Evolutionary conservation across 2,329 filamentous ascomycete genomes (phyloP).

Genomic region (Monilinia polystroma): DNA sequence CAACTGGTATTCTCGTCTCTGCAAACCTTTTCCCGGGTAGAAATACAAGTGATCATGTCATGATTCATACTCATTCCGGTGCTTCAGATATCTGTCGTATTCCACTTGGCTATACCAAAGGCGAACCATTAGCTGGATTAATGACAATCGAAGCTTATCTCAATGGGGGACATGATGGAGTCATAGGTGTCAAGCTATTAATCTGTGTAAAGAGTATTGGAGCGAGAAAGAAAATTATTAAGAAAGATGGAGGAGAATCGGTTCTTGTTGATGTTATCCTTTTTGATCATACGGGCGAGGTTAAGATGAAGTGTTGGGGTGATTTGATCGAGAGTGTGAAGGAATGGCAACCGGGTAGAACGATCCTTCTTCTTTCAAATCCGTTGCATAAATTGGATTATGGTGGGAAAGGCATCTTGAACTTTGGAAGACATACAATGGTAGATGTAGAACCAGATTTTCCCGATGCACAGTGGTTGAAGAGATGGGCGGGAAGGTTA

Average conservation of each 20-base stretch:
- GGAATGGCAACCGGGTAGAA: conserved; percentile 49
- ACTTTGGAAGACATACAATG: conserved; percentile 46
- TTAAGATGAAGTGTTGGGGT: conserved; percentile 55
- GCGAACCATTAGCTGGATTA: conserved; percentile 45
- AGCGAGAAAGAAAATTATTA: conserved; percentile 50
- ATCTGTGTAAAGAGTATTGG: conserved; percentile 60
- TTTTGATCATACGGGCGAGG: conserved; percentile 57
- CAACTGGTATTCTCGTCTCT: conserved; percentile 42
- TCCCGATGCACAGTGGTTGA: conserved; percentile 54
- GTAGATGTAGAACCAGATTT: conserved; percentile 57
- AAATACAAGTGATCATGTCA: conserved; percentile 53
- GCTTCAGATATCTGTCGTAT: conserved; percentile 46
- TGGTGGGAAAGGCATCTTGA: conserved; percentile 35
- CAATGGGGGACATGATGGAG: conserved; percentile 51
- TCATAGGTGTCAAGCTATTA: conserved; percentile 51
- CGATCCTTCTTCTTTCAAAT: conserved; percentile 50
- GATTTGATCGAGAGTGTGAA: conserved; percentile 48
- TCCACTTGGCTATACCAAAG: conserved; percentile 47
- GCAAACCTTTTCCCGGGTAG: conserved; percentile 59
- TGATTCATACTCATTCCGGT: conserved; percentile 51
- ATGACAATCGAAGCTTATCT: conserved; percentile 58
- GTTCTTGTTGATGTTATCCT: conserved; percentile 52
- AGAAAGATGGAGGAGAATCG: conserved; percentile 47
- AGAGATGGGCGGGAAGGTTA: conserved; percentile 48
- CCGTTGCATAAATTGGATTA: conserved; percentile 35